A percentile compares a stretch with the other conserved stretches of the same genome.
phyloP scores from a whole-genome alignment of 2,329 filamentous ascomycete genomes.

The Aspergillus calidoustus region DNA sequence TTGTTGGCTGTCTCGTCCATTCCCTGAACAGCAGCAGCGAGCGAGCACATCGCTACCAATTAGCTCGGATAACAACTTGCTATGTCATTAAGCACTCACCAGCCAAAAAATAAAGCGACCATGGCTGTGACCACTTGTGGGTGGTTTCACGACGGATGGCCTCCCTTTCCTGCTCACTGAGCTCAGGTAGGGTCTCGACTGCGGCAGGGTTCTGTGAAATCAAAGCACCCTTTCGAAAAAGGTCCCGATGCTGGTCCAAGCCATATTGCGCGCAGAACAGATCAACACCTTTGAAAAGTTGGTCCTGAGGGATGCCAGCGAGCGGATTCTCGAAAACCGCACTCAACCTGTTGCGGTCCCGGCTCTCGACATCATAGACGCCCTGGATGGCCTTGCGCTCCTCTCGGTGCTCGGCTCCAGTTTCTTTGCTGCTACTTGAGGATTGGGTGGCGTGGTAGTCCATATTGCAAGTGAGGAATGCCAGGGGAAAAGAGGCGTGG shows the following conservation, averaged over 20 bases:
- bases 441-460: neutral
- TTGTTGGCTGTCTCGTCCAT: conserved; percentile 59
- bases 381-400: conserved; percentile 14
- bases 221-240: conserved; percentile 57
- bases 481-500: neutral
- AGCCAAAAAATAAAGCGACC: conserved; percentile 54
- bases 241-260: conserved; percentile 53
- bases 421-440: conserved; percentile 9
- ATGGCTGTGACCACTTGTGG: conserved; percentile 57
- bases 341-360: conserved; percentile 33
- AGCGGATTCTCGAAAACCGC: conserved; percentile 59
- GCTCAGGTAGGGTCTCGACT: conserved; percentile 54
- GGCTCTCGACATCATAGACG: conserved; percentile 33
- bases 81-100: conserved; percentile 29
- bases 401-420: conserved; percentile 23
- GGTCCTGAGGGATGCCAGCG: conserved; percentile 55
- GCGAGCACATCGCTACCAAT: conserved; percentile 51
- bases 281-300: conserved; percentile 60
- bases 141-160: conserved; percentile 50
- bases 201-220: conserved; percentile 56
- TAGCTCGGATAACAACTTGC: neutral
- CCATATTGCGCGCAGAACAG: conserved; percentile 57
- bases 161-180: conserved; percentile 51
- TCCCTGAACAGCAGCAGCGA: conserved; percentile 60
- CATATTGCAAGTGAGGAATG: neutral